phyloP scores from a whole-genome alignment of 495 filamentous ascomycete genomes.

The Neurospora sublineolata region DNA sequence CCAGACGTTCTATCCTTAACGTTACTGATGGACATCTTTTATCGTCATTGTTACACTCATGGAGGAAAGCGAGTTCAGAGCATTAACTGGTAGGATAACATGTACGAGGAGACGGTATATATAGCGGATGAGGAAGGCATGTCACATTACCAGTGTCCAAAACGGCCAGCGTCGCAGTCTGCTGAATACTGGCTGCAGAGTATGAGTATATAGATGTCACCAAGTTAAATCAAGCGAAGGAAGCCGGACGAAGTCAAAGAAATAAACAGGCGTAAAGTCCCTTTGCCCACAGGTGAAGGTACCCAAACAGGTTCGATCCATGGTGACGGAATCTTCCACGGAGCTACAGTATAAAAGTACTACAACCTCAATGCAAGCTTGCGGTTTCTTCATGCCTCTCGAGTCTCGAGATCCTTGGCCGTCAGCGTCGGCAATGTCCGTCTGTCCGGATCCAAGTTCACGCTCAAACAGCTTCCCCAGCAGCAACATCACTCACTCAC shows the following conservation, averaged over 20 bases:
- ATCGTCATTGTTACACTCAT: not conserved
- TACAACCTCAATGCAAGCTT: not conserved
- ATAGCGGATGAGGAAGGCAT: not conserved
- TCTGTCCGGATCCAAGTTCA: too few species aligned
- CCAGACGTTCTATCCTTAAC: not conserved
- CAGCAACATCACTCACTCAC: not conserved
- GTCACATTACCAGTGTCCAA: not conserved
- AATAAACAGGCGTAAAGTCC: not conserved
- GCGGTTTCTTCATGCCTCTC: not conserved
- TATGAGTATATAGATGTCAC: not conserved
- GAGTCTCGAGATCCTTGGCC: not conserved
- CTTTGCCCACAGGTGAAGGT: not conserved
- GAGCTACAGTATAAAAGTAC: not conserved
- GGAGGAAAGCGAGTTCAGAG: not conserved
- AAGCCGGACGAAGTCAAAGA: not conserved
- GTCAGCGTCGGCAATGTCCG: not conserved
- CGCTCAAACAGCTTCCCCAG: not conserved
- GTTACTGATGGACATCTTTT: not conserved
- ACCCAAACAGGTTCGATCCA: not conserved
- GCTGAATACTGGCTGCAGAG: not conserved
- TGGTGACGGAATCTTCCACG: not conserved
- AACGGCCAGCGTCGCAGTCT: not conserved
- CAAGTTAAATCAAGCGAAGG: not conserved
- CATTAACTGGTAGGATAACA: not conserved
- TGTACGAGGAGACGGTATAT: not conserved